Percentiles rank a stretch among this genome's conserved stretches.
Evolutionary conservation across 2,329 filamentous ascomycete genomes (phyloP).

Genomic region (Aspergillus viridinutans): DNA sequence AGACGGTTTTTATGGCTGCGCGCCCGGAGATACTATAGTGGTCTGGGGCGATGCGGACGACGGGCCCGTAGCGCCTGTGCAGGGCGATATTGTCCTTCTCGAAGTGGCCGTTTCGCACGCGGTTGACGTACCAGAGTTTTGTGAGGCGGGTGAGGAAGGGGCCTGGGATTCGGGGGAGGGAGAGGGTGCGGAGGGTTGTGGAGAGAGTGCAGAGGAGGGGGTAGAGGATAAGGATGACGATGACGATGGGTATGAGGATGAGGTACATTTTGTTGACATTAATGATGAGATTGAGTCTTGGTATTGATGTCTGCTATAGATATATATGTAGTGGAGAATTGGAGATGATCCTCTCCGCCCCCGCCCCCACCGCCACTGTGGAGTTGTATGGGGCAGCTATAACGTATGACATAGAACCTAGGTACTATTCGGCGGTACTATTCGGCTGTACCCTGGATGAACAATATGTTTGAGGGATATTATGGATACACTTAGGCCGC

Average conservation of each 20-base stretch:
- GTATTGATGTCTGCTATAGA: background rate
- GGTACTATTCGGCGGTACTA: too few relatives aligned
- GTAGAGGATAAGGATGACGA: too few relatives aligned
- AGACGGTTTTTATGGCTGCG: slow-evolving; percentile 40
- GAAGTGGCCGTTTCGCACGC: slow-evolving; percentile 35
- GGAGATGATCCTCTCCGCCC: background rate
- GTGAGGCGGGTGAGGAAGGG: slow-evolving; percentile 45
- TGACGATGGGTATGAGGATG: too few relatives aligned
- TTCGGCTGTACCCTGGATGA: too few relatives aligned
- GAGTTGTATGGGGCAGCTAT: background rate
- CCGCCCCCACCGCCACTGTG: background rate
- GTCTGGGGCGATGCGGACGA: slow-evolving; percentile 48
- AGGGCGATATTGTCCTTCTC: slow-evolving; percentile 38
- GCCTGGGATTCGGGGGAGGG: slow-evolving; percentile 37
- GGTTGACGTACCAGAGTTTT: slow-evolving; percentile 42
- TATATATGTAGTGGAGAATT: background rate
- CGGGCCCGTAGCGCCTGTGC: slow-evolving; percentile 38
- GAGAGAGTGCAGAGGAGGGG: background rate
- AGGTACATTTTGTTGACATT: background rate
- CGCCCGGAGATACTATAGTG: slow-evolving; percentile 46
- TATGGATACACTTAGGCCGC: too few relatives aligned
- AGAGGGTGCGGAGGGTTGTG: background rate
- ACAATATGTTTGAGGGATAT: too few relatives aligned
- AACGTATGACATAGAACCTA: too few relatives aligned
- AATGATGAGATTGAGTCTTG: background rate